These are phyloP conservation scores for Picea glauca DNA, from an alignment of 75 land plant species.

Conservation along the genomic window DNA sequence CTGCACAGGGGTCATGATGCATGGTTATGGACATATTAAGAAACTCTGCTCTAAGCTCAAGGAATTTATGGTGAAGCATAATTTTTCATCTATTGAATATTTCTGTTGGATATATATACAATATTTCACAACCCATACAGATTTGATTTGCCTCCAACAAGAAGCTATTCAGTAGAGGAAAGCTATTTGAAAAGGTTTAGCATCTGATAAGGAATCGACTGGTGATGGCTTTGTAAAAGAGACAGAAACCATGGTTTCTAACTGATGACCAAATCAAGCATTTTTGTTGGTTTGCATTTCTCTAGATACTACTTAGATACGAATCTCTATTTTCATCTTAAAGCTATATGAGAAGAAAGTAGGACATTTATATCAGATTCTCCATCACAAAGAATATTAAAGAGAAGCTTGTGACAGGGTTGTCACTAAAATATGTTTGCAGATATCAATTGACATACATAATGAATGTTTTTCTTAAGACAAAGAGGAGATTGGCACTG, in stretches of 20 bases:
- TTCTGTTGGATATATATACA: slow-evolving; percentile 88
- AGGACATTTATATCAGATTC: too few species aligned
- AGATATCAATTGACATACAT: too few species aligned
- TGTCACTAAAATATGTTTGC: too few species aligned
- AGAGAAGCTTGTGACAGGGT: too few species aligned
- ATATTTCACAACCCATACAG: slow-evolving; percentile 95
- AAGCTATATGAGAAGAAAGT: too few species aligned
- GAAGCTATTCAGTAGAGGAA: slow-evolving; percentile 74
- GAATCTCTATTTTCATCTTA: too few species aligned
- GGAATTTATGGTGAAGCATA: slow-evolving; percentile 94
- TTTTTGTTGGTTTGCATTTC: too few species aligned
- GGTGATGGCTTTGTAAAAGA: slow-evolving; percentile 99
- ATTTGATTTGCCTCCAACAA: slow-evolving; percentile 75
- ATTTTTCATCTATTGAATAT: slow-evolving; percentile 87
- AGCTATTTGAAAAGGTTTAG: slow-evolving; percentile 69
- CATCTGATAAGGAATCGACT: slow-evolving; percentile 97
- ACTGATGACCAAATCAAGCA: slow-evolving; percentile 24
- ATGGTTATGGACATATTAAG: slow-evolving; percentile 91
- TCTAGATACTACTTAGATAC: too few species aligned
- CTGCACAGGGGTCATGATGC: slow-evolving; percentile 99
- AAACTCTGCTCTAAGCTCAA: slow-evolving; percentile 75
- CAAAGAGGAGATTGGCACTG: too few species aligned
- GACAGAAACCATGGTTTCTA: slow-evolving; percentile 94
- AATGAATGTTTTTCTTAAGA: too few species aligned
- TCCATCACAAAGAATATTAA: too few species aligned